Base-by-base conservation (phyloP, 2,329 filamentous ascomycete species). In the Neonectria neomacrospora region DNA sequence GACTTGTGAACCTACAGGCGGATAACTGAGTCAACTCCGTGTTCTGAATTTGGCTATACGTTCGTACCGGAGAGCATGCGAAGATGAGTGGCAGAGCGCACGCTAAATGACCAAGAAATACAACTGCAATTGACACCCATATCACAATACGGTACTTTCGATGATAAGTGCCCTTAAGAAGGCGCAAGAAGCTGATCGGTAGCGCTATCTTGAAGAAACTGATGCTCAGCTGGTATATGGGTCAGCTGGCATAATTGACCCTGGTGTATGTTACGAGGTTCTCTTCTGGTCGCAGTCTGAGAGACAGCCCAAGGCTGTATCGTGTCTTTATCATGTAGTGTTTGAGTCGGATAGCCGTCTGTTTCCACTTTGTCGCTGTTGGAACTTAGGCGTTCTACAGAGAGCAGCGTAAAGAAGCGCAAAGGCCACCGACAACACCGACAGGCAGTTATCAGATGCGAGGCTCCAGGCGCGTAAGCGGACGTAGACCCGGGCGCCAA, bases 141-240 rank as follows among this genome's bases (percentile, higher is more conserved):
- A 86, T 82, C 3, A 82, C 58, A 1, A 71, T 67, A 2, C 82
- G 78, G 53, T 86, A 87, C 0, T 65, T 47, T 22, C 69, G 75
- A 54, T 83, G 82, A 26, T 81, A 79, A 0, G 83, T 86, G 1
- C 81, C 80, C 44, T 80, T 79, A 34, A 86, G 76, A 2, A 87
- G 78, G 6, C 83, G 80, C 18, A 86, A 73, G 65, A 86, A 86
- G 65, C 82, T 84, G 67, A 86, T 80, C 60, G 85, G 76, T 2
- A 86, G 75, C 0, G 84, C 83, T 28, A 85, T 80, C 69, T 87
- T 87, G 79, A 87, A 87, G 61, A 85, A 85, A 63, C 82, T 82
- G 71, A 87, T 85, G 39, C 85, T 85, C 8, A 85, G 53, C 64
- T 86, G 83, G 63, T 87, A 87, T 47, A 86, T 80, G 0, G 85